Evolutionary conservation across 1,139 yeast genomes (phyloP).

Genomic region (Yarrowia galli): DNA sequence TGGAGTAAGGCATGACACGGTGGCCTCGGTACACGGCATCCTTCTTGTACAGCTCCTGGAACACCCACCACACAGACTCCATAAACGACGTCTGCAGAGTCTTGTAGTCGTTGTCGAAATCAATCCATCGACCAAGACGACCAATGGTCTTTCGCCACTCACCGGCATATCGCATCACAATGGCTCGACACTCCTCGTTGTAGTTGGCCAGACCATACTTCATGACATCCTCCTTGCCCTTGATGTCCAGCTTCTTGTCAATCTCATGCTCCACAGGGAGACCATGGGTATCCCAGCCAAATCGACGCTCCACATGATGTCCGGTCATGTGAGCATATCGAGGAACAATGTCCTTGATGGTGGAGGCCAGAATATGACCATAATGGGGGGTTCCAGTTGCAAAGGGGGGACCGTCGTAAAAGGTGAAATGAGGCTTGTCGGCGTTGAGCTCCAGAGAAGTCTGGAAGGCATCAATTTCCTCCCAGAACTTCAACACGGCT

Average conservation of each 20-base stretch:
- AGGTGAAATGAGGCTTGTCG: conserved; percentile 86
- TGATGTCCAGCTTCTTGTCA: conserved; percentile 94
- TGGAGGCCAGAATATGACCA: conserved; percentile 95
- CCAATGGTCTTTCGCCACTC: conserved; percentile 95
- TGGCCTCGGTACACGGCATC: conserved; percentile 91
- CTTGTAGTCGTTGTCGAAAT: conserved; percentile 97
- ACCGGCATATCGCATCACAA: conserved; percentile 95
- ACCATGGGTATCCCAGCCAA: conserved; percentile 99
- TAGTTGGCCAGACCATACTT: conserved; percentile 92
- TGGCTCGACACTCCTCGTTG: conserved; percentile 91
- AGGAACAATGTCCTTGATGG: conserved; percentile 96
- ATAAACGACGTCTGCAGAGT: conserved; percentile 92
- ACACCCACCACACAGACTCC: conserved; percentile 99
- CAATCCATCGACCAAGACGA: conserved; percentile 98
- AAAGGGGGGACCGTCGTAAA: conserved; percentile 99
- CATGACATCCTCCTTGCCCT: conserved; percentile 93
- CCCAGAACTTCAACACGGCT: conserved; percentile 79
- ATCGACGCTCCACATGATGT: conserved; percentile 92
- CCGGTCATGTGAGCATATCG: conserved; percentile 99
- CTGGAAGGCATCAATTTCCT: conserved; percentile 90
- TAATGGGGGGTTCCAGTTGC: conserved; percentile 99
- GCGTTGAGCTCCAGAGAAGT: conserved; percentile 82
- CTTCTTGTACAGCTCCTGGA: conserved; percentile 83
- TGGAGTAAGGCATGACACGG: conserved; percentile 98
- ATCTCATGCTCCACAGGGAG: conserved; percentile 98